Conservation (phyloP, 306 rosid genomes). For the Trichosanthes truncata region DNA sequence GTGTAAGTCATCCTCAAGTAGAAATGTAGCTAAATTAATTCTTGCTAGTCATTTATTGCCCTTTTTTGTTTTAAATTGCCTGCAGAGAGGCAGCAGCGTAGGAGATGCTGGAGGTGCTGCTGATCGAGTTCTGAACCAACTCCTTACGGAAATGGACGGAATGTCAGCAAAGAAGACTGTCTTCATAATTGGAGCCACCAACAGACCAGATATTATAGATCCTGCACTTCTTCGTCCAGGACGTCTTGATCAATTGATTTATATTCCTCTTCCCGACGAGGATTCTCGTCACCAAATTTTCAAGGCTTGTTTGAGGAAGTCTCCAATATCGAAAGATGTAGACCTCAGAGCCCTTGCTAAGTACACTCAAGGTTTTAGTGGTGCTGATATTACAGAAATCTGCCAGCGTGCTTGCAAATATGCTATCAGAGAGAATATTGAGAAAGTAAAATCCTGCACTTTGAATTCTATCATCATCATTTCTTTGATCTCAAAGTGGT, state of each 20-base stretch:
- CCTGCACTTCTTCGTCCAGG: slow-evolving; percentile 45
- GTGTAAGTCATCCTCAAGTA: background rate
- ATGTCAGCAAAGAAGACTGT: slow-evolving; percentile 24
- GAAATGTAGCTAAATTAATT: background rate
- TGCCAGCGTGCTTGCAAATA: slow-evolving; percentile 31
- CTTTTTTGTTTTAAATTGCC: background rate
- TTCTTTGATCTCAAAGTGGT: background rate
- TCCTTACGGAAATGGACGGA: slow-evolving; percentile 23
- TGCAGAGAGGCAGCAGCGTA: slow-evolving; percentile 20
- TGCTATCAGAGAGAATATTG: slow-evolving; percentile 22
- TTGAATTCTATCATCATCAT: background rate
- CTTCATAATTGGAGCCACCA: slow-evolving; percentile 32
- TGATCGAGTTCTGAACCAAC: slow-evolving; percentile 28
- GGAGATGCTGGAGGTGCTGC: slow-evolving; percentile 30
- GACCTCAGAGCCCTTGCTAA: slow-evolving; percentile 22
- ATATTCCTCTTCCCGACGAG: slow-evolving; percentile 26
- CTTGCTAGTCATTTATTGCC: background rate
- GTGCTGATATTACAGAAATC: slow-evolving; percentile 25
- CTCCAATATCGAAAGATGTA: slow-evolving; percentile 20
- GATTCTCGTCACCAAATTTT: slow-evolving; percentile 22
- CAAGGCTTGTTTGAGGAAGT: slow-evolving; percentile 25
- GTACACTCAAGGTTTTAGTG: slow-evolving; percentile 22
- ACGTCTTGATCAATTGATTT: slow-evolving; percentile 28
- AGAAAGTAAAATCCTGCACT: slow-evolving; percentile 13
- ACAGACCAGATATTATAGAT: slow-evolving; percentile 41